phyloP scores from a whole-genome alignment of 208 protist species.

The Endotrypanum monterogeii region DNA sequence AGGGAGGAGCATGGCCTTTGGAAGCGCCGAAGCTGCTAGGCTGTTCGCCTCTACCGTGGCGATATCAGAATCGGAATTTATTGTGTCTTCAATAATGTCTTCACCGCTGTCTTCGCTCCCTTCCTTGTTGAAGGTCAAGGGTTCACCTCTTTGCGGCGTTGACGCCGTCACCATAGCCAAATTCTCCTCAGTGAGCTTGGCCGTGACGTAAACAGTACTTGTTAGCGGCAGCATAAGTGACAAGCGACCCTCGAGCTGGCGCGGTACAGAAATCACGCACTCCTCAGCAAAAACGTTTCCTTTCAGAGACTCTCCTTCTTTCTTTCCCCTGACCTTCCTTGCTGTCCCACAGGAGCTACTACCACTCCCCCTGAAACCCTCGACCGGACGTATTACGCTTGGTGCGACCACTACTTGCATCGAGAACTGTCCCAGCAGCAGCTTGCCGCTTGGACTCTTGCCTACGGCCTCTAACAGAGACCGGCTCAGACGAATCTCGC shows the following conservation, averaged over 20 bases:
- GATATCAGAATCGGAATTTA: slow-evolving; percentile 7
- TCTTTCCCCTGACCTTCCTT: slow-evolving; percentile 3
- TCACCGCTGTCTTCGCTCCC: slow-evolving; percentile 4
- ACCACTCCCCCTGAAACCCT: background rate
- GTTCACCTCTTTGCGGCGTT: background rate
- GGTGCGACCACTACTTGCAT: slow-evolving; percentile 48
- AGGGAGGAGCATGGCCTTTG: slow-evolving; percentile 4
- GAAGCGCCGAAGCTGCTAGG: slow-evolving; percentile 9
- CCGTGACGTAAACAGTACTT: slow-evolving; percentile 1
- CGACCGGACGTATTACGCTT: slow-evolving; percentile 19
- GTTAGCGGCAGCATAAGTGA: slow-evolving; percentile 22
- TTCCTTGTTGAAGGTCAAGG: background rate
- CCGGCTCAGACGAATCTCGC: slow-evolving; percentile 62
- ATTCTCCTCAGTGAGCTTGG: slow-evolving; percentile 12
- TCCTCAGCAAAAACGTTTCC: slow-evolving; percentile 34
- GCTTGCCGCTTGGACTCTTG: slow-evolving; percentile 37
- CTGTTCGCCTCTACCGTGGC: slow-evolving; percentile 7
- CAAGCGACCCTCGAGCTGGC: slow-evolving; percentile 40
- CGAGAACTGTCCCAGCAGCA: slow-evolving; percentile 62
- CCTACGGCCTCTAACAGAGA: slow-evolving; percentile 35
- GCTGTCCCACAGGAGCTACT: background rate
- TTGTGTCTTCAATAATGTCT: background rate
- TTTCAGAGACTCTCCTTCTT: slow-evolving; percentile 14
- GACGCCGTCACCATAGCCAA: slow-evolving; percentile 7
- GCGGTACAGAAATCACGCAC: slow-evolving; percentile 47